A percentile compares a stretch with the other conserved stretches of the same genome.
Evolutionary conservation across 2,329 filamentous ascomycete genomes (phyloP).

Genomic region (Geosmithia flava): DNA sequence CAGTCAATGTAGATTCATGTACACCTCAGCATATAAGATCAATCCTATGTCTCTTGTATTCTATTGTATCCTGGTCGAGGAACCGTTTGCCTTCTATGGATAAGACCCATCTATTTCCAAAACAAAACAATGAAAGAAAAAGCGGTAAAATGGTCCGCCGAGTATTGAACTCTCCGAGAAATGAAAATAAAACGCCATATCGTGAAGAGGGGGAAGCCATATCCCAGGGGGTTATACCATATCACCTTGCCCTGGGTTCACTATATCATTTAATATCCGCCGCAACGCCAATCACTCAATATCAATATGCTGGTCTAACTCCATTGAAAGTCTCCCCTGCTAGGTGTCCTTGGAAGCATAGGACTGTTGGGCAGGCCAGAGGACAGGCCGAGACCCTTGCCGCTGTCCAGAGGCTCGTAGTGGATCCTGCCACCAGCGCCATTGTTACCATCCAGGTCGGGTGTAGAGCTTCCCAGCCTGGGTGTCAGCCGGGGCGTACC

Average conservation of each 20-base stretch:
- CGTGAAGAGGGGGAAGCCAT: background rate
- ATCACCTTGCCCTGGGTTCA: background rate
- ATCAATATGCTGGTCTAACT: background rate
- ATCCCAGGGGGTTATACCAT: background rate
- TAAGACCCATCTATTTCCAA: background rate
- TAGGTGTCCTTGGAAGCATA: conserved; percentile 24
- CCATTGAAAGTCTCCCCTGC: conserved; percentile 18
- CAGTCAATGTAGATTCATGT: no score
- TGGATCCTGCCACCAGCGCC: conserved; percentile 12
- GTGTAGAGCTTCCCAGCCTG: conserved; percentile 11
- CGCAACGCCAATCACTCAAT: no score
- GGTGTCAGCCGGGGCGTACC: background rate
- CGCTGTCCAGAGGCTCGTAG: conserved; percentile 23
- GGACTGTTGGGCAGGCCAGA: conserved; percentile 35
- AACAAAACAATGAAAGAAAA: conserved; percentile 1
- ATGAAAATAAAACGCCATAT: background rate
- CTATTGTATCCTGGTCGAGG: background rate
- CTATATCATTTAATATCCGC: no score
- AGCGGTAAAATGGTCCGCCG: background rate
- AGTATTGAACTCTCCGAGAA: background rate
- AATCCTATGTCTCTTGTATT: background rate
- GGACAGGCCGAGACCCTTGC: conserved; percentile 23
- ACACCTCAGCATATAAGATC: background rate
- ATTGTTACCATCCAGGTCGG: conserved; percentile 4
- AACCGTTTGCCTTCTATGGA: background rate